Percentiles rank a stretch among this genome's conserved stretches.
Conservation (phyloP, 257 asterid species). For the Solanum pimpinellifolium region DNA sequence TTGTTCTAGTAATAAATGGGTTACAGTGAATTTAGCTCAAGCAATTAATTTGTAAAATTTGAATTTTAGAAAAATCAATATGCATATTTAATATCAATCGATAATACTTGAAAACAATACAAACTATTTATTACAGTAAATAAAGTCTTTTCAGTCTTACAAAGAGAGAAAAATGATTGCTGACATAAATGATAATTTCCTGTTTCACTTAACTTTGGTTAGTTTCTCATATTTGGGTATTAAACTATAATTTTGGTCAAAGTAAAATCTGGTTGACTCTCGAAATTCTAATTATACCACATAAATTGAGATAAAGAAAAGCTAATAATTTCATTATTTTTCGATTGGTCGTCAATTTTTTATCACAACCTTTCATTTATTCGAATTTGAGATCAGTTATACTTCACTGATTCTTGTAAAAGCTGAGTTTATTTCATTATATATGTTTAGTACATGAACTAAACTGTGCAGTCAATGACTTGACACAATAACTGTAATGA, state of each 20-base stretch:
- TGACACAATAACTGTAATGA: neutral
- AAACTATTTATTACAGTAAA: no score
- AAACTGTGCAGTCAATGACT: neutral
- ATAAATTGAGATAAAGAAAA: no score
- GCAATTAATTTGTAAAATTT: neutral
- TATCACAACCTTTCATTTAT: neutral
- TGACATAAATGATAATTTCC: neutral
- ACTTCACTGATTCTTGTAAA: neutral
- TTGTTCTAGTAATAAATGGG: neutral
- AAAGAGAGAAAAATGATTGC: neutral
- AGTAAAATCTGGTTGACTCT: neutral
- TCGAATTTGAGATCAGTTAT: neutral
- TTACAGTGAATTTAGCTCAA: neutral
- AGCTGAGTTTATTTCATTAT: no score
- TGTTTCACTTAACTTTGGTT: neutral
- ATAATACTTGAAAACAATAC: no score
- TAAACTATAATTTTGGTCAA: no score
- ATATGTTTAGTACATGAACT: neutral
- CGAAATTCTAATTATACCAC: accelerated
- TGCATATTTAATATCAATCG: no score
- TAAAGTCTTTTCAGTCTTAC: neutral
- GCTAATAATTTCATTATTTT: neutral
- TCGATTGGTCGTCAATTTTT: neutral
- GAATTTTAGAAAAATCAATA: neutral
- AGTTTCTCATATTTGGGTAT: neutral